Base-by-base conservation (phyloP, 345 rosid genomes). In the Lenwebbia sp. region DNA sequence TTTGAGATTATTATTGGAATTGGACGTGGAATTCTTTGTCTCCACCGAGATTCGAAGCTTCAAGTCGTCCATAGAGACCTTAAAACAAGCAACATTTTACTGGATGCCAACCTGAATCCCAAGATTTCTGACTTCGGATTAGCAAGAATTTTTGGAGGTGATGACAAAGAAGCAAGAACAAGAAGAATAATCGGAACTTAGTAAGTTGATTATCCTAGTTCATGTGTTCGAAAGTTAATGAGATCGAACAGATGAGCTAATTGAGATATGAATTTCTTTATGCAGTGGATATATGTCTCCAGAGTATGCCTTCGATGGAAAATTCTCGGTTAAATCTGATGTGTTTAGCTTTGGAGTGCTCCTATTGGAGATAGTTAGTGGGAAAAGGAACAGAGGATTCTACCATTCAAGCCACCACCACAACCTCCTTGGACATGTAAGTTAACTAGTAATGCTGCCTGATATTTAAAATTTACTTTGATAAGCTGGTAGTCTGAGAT, bases 371-470 rank as follows among this genome's bases (percentile, higher is more conserved):
- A 84, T 86, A 23, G 47, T 88, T 28, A 82, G 87, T 40, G 84
- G 88, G 40, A 70, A 85, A 82, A 84, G 58, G 37, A 86, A 84
- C 22, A 82, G 90, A 37, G 55, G 87, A 13, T 86, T 88, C 62
- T 28, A 9, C 82, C 88, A 88, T 56, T 85, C 90, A 9, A 26
- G 19, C 30, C 88, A 84, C 49, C 5, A 82, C 30, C 85, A 60
- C 50, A 84, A 82, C 82, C 90, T 86, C n/a, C 85, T 86, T 1
- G 88, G 88, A 25, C 86, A 86, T 54, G 88, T 86, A 86, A 84
- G 88, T 65, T 10, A 22, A 28, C 25, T 6, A 7, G 14, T 60
- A 60, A n/a, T 33, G 70, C 6, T n/a, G 37, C 28, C 33, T 28
- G 74, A 6, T 28, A 4, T 1, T 14, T 58, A 58, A n/a, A 49